phyloP scores from a whole-genome alignment of 805 yeast genomes.

The Candida patagonica region DNA sequence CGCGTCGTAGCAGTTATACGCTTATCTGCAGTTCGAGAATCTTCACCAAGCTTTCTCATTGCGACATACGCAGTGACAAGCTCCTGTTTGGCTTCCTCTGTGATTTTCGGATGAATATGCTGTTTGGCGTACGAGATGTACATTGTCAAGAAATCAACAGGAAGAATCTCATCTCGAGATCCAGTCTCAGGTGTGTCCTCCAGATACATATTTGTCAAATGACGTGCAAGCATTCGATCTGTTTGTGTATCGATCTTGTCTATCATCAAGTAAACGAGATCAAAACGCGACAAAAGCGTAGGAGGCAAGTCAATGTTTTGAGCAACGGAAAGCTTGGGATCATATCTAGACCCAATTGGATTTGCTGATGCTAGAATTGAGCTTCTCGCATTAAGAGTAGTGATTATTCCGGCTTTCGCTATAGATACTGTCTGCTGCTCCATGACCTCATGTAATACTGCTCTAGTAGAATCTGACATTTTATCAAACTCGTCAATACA shows the following conservation, averaged over 20 bases:
- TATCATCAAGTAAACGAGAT: slow-evolving; percentile 80
- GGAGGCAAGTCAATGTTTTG: slow-evolving; percentile 95
- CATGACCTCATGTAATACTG: slow-evolving; percentile 97
- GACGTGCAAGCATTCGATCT: slow-evolving; percentile 82
- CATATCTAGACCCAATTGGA: slow-evolving; percentile 91
- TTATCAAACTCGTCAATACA: slow-evolving; percentile 98
- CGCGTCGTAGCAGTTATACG: slow-evolving; percentile 97
- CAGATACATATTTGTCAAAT: slow-evolving; percentile 82
- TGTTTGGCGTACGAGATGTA: slow-evolving; percentile 95
- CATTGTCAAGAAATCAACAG: slow-evolving; percentile 77
- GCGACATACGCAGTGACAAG: slow-evolving; percentile 82
- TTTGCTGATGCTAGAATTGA: slow-evolving; percentile 94
- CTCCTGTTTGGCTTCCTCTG: slow-evolving; percentile 73
- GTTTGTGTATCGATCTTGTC: slow-evolving; percentile 84
- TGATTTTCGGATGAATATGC: slow-evolving; percentile 66
- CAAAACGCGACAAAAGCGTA: slow-evolving; percentile 89
- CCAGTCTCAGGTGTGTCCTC: slow-evolving; percentile 79
- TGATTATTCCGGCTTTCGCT: slow-evolving; percentile 97
- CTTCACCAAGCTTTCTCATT: slow-evolving; percentile 93
- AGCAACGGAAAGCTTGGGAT: slow-evolving; percentile 91
- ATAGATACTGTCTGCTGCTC: slow-evolving; percentile 98
- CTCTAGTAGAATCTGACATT: slow-evolving; percentile 89
- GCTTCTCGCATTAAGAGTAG: slow-evolving; percentile 92
- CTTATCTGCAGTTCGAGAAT: slow-evolving; percentile 72
- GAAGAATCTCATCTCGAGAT: slow-evolving; percentile 57